Evolutionary conservation across 208 protist species (phyloP).

Genomic region (Leishmania lainsoni): DNA sequence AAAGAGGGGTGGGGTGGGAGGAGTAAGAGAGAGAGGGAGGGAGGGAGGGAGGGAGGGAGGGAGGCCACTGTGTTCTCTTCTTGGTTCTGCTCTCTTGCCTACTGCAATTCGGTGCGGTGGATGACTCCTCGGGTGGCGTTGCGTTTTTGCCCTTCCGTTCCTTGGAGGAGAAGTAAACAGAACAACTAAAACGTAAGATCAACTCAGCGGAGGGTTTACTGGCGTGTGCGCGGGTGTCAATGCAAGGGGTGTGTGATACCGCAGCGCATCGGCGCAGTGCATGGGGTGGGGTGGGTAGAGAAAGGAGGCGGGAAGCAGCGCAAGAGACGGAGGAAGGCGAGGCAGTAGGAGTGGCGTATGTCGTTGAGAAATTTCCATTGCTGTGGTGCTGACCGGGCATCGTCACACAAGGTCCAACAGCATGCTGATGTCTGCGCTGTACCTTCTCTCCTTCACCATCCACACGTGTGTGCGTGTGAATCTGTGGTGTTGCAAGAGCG

Average conservation of each 20-base stretch:
- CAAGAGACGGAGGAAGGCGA: not conserved
- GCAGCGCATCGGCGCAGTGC: not conserved
- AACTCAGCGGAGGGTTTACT: not conserved
- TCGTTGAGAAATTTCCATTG: not conserved
- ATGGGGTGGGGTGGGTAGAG: not conserved
- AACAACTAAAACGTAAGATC: too few species aligned
- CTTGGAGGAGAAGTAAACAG: too few species aligned
- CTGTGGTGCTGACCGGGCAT: not conserved
- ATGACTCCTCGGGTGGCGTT: conserved; percentile 13
- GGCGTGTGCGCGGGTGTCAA: not conserved
- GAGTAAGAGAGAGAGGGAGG: not conserved
- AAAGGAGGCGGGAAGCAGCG: not conserved
- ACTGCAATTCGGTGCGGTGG: not conserved
- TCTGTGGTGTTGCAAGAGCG: not conserved
- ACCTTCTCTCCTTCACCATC: not conserved
- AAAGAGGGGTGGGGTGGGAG: not conserved
- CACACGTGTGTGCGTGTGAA: not conserved
- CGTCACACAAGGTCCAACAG: not conserved
- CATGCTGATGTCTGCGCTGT: not conserved
- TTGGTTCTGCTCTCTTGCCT: too few species aligned
- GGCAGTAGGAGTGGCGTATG: not conserved
- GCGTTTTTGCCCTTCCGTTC: conserved; percentile 16
- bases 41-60: not conserved
- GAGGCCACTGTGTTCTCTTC: not conserved
- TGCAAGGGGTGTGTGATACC: not conserved